Conservation (phyloP, 2,329 filamentous ascomycete species). For the Emmonsia crescens region DNA sequence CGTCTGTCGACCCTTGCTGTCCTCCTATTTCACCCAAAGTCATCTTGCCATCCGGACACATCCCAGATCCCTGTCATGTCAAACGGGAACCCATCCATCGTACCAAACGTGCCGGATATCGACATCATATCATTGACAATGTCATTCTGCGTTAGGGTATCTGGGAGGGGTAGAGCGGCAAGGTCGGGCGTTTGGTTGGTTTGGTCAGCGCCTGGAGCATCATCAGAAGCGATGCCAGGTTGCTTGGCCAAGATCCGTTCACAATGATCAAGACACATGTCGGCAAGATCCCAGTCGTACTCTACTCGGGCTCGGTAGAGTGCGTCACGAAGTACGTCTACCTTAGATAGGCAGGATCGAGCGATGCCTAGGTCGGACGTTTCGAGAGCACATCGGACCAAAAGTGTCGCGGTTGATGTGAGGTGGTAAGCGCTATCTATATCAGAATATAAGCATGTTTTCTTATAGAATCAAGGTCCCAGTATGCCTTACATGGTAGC, state of each 20-base stretch:
- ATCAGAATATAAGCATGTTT: background rate
- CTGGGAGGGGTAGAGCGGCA: conserved; percentile 30
- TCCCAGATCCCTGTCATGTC: conserved; percentile 39
- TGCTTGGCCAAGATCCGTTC: conserved; percentile 35
- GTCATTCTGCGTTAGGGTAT: conserved; percentile 35
- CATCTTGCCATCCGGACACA: conserved; percentile 24
- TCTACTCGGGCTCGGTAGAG: conserved; percentile 39
- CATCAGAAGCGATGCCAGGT: conserved; percentile 18
- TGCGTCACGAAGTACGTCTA: conserved; percentile 38
- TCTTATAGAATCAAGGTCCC: background rate
- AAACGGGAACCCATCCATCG: conserved; percentile 37
- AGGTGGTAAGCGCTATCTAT: conserved; percentile 42
- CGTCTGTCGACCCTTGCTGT: background rate
- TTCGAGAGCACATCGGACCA: conserved; percentile 42
- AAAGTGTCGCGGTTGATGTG: conserved; percentile 43
- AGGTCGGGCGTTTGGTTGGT: conserved; percentile 15
- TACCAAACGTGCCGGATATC: conserved; percentile 35
- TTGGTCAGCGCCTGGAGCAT: conserved; percentile 5
- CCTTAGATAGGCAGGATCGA: conserved; percentile 36
- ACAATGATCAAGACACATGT: conserved; percentile 43
- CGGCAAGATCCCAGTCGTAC: conserved; percentile 46
- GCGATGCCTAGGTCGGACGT: conserved; percentile 38
- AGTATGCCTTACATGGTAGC: conserved; percentile 33
- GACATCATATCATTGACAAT: conserved; percentile 39
- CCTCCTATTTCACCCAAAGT: conserved; percentile 1